Evolutionary conservation across 2,329 filamentous ascomycete genomes (phyloP), one percentile per base, ranked within the genome.

Genomic region (Beauveria bassiana): DNA sequence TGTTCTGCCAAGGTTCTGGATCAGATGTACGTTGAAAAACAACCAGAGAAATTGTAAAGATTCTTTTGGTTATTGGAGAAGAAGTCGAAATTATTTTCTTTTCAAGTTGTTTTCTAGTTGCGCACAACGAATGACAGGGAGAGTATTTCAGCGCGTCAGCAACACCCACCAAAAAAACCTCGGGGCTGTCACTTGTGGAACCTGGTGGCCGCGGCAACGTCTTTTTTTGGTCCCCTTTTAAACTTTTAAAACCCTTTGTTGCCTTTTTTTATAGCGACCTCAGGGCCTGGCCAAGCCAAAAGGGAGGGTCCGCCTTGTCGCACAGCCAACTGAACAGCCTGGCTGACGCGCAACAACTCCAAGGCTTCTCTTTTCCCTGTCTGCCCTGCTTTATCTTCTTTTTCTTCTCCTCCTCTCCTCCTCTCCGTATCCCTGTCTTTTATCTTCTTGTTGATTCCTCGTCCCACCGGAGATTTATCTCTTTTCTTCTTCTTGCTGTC

Each of bases 151-250:
- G 34, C 34, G 34, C 34, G 34, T 38, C 34, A 38, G 34, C 34
- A 38, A 38, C 14, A 47, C 20, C 22, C 45, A 47, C 45, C 22
- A 28, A 14, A 14, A 10, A 49, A 28, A 16, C 22, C 22, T 16
- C 24, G 10, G 16, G 26, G 9, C 14, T 49, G n/a, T 16, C 7
- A 12, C 47, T 12, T 45, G 57, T 60, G 57, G 57, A 60, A 22
- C 49, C 57, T 24, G 24, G 58, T 60, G 58, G 50, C 58, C 58
- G 58, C 58, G 42, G 58, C 58, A 60, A 60, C 58, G 58, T 53
- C 58, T 28, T 43, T 43, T 26, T 28, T n/a, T 28, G 52, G 28
- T 34, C 20, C 38, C 20, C 24, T 26, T 26, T 26, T 26, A 26
- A 26, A 26, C 40, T 40, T 55, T 55, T 45, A 26, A 12, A 34